Percentiles rank a stretch among this genome's conserved stretches.
These are phyloP conservation scores for Naganishia vaughanmartiniae DNA, from an alignment of 768 basidiomycete species.

Conservation along the genomic window DNA sequence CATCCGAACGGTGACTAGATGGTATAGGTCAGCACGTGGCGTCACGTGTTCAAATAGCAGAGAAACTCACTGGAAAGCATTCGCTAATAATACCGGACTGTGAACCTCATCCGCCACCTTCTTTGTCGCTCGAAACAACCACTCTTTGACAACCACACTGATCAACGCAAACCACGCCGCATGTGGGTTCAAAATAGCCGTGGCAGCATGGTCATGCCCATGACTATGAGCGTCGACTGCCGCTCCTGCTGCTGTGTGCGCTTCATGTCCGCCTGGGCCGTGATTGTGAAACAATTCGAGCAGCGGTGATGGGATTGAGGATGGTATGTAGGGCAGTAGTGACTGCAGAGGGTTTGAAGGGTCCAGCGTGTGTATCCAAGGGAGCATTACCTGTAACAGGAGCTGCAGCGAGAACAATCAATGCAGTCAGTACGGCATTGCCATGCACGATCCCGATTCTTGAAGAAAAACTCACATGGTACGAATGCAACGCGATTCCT, in stretches of 20 bases:
- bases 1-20: slow-evolving; percentile 80
- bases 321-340: slow-evolving; percentile 44
- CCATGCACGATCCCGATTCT: no score
- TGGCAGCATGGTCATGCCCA: slow-evolving; percentile 60
- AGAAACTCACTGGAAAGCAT: slow-evolving; percentile 69
- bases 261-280: slow-evolving; percentile 39
- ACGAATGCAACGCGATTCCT: slow-evolving; percentile 77
- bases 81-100: slow-evolving; percentile 88
- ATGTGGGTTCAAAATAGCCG: slow-evolving; percentile 71
- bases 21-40: neutral
- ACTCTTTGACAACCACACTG: slow-evolving; percentile 82
- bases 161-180: slow-evolving; percentile 93
- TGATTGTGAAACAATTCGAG: slow-evolving; percentile 52
- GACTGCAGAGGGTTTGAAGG: slow-evolving; percentile 56
- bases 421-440: neutral
- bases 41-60: no score
- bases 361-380: slow-evolving; percentile 64
- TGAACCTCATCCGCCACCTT: slow-evolving; percentile 86
- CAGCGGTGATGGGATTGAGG: slow-evolving; percentile 47
- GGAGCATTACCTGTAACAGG: slow-evolving; percentile 68
- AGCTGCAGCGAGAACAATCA: slow-evolving; percentile 56
- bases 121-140: slow-evolving; percentile 83
- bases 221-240: slow-evolving; percentile 32
- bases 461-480: slow-evolving; percentile 50
- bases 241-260: slow-evolving; percentile 57